Percentiles rank a stretch among this genome's conserved stretches.
Conservation (phyloP, 2,329 filamentous ascomycete genomes). For the Colletotrichum graminicola region DNA sequence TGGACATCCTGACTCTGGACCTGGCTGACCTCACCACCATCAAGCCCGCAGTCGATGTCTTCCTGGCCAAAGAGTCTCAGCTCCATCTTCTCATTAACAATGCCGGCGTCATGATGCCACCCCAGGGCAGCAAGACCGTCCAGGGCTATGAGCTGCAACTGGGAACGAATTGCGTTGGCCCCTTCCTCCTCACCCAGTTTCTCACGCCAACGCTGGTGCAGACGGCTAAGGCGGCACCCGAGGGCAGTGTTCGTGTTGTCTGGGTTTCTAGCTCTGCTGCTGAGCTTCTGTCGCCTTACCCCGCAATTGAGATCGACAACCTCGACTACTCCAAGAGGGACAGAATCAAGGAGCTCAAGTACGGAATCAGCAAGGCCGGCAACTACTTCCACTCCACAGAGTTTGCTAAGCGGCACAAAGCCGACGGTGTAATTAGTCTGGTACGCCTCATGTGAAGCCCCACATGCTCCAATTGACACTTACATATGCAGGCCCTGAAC, state of each 20-base stretch:
- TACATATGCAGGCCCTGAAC: conserved; percentile 48
- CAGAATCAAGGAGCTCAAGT: conserved; percentile 45
- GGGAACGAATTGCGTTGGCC: conserved; percentile 54
- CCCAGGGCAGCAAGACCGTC: conserved; percentile 54
- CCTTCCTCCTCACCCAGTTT: conserved; percentile 55
- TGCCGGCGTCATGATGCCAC: conserved; percentile 58
- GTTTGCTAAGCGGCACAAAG: conserved; percentile 47
- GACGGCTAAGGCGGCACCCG: conserved; percentile 49
- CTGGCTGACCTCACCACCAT: conserved; percentile 55
- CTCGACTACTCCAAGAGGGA: conserved; percentile 47
- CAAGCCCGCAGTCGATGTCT: conserved; percentile 48
- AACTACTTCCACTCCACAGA: conserved; percentile 51
- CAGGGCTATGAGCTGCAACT: conserved; percentile 59
- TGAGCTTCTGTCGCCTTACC: conserved; percentile 43
- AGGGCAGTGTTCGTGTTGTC: conserved; percentile 49
- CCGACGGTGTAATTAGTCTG: conserved; percentile 43
- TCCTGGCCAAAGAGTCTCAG: conserved; percentile 48
- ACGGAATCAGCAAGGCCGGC: conserved; percentile 50
- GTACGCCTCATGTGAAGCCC: conserved; percentile 10
- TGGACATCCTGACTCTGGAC: conserved; percentile 62
- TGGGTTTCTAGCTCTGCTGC: conserved; percentile 51
- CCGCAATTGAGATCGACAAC: conserved; percentile 48
- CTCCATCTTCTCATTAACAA: conserved; percentile 61
- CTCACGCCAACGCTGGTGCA: conserved; percentile 52
- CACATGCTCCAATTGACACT: background rate